Percentiles rank a stretch among this genome's conserved stretches.
Evolutionary conservation across 176 grass and related monocot species (phyloP).

Genomic region (barley (Hordeum vulgare)): MorexV3_pseudomolecules_assembly NC_058519.1:33692997-33693496

Average conservation of each 20-base stretch:
- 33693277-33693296: not conserved
- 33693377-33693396: not conserved
- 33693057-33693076: slow-evolving; percentile 88
- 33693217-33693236: not conserved
- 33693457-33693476: not conserved
- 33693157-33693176: not conserved
- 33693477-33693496: not conserved
- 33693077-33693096: slow-evolving; percentile 81
- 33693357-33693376: not conserved
- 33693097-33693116: slow-evolving; percentile 14
- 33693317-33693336: not conserved
- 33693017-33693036: slow-evolving; percentile 83
- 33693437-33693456: not conserved
- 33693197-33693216: not conserved
- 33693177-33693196: not conserved
- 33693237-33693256: not conserved
- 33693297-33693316: not conserved
- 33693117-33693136: not conserved
- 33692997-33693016: slow-evolving; percentile 68
- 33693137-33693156: not conserved
- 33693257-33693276: not conserved
- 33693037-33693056: slow-evolving; percentile 93
- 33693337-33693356: not conserved
- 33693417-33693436: not conserved
- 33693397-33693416: not conserved